A percentile compares a stretch with the other conserved stretches of the same genome.
Evolutionary conservation across 2,329 filamentous ascomycete genomes (phyloP).

Genomic region (Trichoderma semiorbis): DNA sequence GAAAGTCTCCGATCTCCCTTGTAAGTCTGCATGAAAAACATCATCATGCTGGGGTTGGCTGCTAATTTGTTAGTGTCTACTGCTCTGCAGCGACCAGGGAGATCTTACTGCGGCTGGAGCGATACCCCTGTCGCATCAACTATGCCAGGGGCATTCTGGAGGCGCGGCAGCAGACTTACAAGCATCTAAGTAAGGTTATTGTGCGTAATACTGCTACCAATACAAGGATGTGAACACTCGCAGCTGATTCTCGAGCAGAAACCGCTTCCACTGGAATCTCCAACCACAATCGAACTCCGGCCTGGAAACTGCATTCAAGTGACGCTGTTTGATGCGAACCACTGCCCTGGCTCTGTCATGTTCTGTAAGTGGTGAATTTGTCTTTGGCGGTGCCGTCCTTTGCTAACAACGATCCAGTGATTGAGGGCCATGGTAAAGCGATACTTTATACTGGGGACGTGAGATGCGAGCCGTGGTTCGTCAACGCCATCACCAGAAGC

Average conservation of each 20-base stretch:
- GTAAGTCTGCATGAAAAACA: constrained; percentile 33
- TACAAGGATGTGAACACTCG: no score
- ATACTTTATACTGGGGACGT: constrained; percentile 89
- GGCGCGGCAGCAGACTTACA: constrained; percentile 69
- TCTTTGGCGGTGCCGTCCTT: not conserved
- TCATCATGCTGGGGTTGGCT: not conserved
- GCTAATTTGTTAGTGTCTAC: constrained; percentile 57
- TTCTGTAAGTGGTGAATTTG: constrained; percentile 54
- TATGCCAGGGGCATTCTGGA: constrained; percentile 76
- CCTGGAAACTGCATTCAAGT: constrained; percentile 69
- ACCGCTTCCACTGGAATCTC: constrained; percentile 76
- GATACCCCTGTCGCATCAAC: constrained; percentile 76
- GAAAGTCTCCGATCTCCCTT: constrained; percentile 75
- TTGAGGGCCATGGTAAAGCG: constrained; percentile 69
- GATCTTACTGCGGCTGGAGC: constrained; percentile 76
- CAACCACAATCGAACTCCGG: constrained; percentile 69
- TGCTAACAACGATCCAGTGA: constrained; percentile 44
- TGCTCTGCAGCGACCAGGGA: constrained; percentile 81
- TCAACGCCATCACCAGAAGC: constrained; percentile 67
- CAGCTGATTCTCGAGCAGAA: constrained; percentile 48
- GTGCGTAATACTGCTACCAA: constrained; percentile 33
- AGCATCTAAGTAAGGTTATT: constrained; percentile 67
- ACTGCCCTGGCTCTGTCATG: constrained; percentile 88
- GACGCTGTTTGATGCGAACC: constrained; percentile 86
- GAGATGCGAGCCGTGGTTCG: constrained; percentile 81